Base-by-base conservation (phyloP, 225 moss, liverwort and hornwort genomes). In the Marchantia paleacea region DNA sequence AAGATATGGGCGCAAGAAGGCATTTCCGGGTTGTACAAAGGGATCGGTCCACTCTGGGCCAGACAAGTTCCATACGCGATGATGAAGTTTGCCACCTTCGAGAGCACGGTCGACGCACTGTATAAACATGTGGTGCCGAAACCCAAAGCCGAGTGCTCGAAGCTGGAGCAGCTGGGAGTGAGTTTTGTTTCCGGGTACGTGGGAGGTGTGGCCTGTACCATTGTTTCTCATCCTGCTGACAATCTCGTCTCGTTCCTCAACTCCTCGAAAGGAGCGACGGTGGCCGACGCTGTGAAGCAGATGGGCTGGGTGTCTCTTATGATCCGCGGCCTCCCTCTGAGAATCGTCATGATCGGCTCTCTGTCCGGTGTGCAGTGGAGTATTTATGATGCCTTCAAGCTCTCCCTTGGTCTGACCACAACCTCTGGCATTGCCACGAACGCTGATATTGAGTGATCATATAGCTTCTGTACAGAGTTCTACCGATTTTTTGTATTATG, bases 71-170 rank as follows among this genome's bases (percentile, higher is more conserved):
- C 96, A 3, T 97, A 94, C 86, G 94, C 96, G 8, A 97, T 97
- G 96, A 97, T 97, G 96, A 97, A 97, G 80, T 97, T 97, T 30
- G 84, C 92, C 16, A 94, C 94, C 7, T 97, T 97, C 28, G 96
- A 97, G 83, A 88, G 81, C 82, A 92, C 93, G 3, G 94, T 97
- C 52, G 86, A 91, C 80, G 88, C 84, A 16, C 58, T 97, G 71
- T 97, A 97, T 73, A 86, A 85, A 71, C 10, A 91, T 30, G 70
- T 90, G 8, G 81, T 97, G 77, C 89, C 94, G 0, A 48, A 69
- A 3, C 89, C 91, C 0, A 97, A 97, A 62, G 7, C 69, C 3
- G 89, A 94, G 65, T 88, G 90, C 60, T 85, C 91, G 0, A 28
- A 0, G 0, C 10, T 9, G 28, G 79, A 53, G 8, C 96, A 97